Conservation (phyloP, 805 yeast species). For the Wickerhamomyces subpelliculosus region DNA sequence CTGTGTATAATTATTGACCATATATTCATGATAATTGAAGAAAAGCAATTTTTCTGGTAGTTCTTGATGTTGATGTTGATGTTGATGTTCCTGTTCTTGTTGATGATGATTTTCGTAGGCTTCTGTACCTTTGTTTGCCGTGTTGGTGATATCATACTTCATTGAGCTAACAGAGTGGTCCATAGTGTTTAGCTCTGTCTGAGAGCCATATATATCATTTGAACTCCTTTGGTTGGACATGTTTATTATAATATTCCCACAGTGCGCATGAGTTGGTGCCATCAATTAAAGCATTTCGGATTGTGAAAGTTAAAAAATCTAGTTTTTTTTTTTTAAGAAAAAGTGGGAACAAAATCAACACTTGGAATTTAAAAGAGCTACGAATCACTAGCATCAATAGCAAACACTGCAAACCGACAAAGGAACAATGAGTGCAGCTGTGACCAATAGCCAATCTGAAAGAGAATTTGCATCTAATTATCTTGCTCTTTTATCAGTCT, state of each 20-base stretch:
- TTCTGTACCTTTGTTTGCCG: constrained; percentile 11
- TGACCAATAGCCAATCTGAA: constrained; percentile 12
- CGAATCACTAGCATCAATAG: not conserved
- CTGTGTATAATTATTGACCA: constrained; percentile 27
- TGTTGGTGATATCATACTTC: constrained; percentile 4
- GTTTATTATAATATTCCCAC: too few species aligned
- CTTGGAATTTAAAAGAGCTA: not conserved
- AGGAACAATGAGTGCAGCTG: too few species aligned
- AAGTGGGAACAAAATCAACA: not conserved
- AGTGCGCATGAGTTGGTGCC: too few species aligned
- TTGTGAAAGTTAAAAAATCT: too few species aligned
- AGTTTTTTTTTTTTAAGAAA: not conserved
- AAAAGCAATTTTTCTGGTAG: constrained; percentile 25
- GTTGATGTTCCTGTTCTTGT: constrained; percentile 14
- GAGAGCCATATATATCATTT: too few species aligned
- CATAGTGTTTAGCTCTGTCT: not conserved
- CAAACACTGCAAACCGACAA: too few species aligned
- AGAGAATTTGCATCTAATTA: constrained; percentile 13
- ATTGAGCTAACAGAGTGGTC: not conserved
- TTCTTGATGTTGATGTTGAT: constrained; percentile 3
- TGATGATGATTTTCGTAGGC: not conserved
- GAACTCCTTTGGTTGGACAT: too few species aligned
- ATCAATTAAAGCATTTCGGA: too few species aligned
- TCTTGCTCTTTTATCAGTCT: constrained; percentile 12
- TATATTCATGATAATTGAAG: constrained; percentile 65